Base-by-base conservation (phyloP, 2,329 filamentous ascomycete species). In the Botrytis cinerea region DNA sequence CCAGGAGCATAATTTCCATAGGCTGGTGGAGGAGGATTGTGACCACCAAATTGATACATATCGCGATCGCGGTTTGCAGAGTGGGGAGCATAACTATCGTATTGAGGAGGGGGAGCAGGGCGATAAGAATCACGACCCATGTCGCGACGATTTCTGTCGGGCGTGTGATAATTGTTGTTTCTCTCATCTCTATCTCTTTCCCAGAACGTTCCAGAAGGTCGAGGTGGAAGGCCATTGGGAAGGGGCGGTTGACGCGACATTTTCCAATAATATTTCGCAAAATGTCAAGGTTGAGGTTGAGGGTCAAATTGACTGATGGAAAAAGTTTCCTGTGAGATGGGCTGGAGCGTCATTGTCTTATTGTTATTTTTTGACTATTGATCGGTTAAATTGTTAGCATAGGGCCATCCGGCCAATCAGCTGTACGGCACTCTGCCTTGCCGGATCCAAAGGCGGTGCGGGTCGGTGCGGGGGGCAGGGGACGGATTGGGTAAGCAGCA, bases 181-280 rank as follows among this genome's bases (percentile, higher is more conserved):
- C 59, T 63, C 35, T 61, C 68, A 48, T 63, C 43, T 46, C 68
- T 60, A 10, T 63, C 68, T 18, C 40, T 28, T 6, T 70, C 60
- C 43, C 45, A 40, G n/a, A 32, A 66, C 25, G 43, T 32, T 28
- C 12, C 45, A 28, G 68, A 45, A 16, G 75, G 75, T 45, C 76
- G 75, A 40, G 78, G 76, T 46, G 79, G 78, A n/a, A 76, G 61
- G 32, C 79, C 79, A 32, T 73, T 75, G 8, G 78, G 78, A 43
- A 77, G 78, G 32, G 79, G 79, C 14, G 78, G 79, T 74, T 76
- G 78, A 73, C 77, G 73, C 70, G 78, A 78, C 80, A 79, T 80
- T 46, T 51, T 28, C n/a, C 7, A 67, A 4, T 20, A 28, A 51
- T 51, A n/a, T 51, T n/a, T 28, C 28, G 46, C 6, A 35, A 22